Percentiles rank a stretch among this genome's conserved stretches.
Evolutionary conservation across 1,284 basidiomycete genomes (phyloP).

Genomic region (Pterulicium gracile): DNA sequence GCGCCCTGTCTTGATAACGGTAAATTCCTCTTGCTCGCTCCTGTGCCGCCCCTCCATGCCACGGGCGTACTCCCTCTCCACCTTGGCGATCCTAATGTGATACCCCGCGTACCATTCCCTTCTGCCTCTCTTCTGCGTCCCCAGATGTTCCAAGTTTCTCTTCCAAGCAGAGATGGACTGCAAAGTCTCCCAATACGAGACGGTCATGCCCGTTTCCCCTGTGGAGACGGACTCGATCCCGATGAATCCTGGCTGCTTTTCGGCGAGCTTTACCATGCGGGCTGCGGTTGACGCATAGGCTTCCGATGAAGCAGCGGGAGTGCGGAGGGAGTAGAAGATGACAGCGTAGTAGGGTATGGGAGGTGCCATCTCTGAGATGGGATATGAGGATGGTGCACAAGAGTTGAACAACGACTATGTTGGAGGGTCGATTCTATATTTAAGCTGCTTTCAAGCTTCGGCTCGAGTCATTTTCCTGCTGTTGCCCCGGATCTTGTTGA

Average conservation of each 20-base stretch:
- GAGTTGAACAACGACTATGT: too few species aligned
- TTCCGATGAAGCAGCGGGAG: neutral
- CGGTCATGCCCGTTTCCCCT: neutral
- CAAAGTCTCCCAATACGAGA: neutral
- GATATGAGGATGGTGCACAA: too few species aligned
- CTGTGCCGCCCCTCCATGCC: neutral
- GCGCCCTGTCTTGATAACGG: neutral
- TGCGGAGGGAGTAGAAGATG: neutral
- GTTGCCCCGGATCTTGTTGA: too few species aligned
- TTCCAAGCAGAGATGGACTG: neutral
- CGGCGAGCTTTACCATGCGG: neutral
- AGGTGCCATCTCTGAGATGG: too few species aligned
- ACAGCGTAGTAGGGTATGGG: too few species aligned
- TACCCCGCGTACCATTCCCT: neutral
- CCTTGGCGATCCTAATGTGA: neutral
- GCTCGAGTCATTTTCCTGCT: too few species aligned
- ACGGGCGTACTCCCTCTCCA: neutral
- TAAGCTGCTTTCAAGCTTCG: too few species aligned
- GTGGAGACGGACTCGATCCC: neutral
- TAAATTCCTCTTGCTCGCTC: neutral
- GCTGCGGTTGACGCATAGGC: neutral
- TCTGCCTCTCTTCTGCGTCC: neutral
- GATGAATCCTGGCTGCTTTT: neutral
- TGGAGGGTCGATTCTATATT: too few species aligned
- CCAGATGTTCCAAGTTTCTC: neutral